Evolutionary conservation across 2,329 filamentous ascomycete genomes (phyloP).

Genomic region (Clarireedia sp.): DNA sequence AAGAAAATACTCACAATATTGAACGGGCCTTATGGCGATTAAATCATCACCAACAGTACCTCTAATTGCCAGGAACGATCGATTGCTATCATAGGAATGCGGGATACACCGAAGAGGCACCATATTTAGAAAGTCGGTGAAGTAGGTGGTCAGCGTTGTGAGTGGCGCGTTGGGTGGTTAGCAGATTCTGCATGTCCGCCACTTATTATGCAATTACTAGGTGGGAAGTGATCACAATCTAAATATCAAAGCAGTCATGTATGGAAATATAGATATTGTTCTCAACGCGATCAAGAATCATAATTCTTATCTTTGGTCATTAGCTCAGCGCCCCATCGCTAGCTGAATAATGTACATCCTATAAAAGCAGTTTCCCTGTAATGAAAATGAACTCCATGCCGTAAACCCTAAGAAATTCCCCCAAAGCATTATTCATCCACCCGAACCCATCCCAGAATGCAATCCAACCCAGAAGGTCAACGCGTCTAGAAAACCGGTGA

Average conservation of each 20-base stretch:
- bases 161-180: too few species aligned
- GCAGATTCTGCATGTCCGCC: too few species aligned
- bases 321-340: slow-evolving; percentile 27
- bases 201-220: not conserved
- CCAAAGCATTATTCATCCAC: slow-evolving; percentile 23
- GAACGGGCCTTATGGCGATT: too few species aligned
- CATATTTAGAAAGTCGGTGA: too few species aligned
- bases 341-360: slow-evolving; percentile 27
- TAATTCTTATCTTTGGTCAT: slow-evolving; percentile 13
- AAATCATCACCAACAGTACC: too few species aligned
- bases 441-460: slow-evolving; percentile 12
- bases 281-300: slow-evolving; percentile 15
- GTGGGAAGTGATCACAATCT: not conserved
- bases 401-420: slow-evolving; percentile 19
- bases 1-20: too few species aligned
- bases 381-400: slow-evolving; percentile 23
- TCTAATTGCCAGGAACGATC: too few species aligned
- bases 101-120: too few species aligned
- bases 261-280: not conserved
- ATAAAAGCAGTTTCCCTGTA: slow-evolving; percentile 9
- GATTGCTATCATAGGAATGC: too few species aligned
- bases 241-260: not conserved
- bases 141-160: too few species aligned
- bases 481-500: slow-evolving; percentile 6
- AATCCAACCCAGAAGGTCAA: slow-evolving; percentile 2